Base-by-base conservation (phyloP, 176 grass and related monocot species). In the Juncus effusus region DNA sequence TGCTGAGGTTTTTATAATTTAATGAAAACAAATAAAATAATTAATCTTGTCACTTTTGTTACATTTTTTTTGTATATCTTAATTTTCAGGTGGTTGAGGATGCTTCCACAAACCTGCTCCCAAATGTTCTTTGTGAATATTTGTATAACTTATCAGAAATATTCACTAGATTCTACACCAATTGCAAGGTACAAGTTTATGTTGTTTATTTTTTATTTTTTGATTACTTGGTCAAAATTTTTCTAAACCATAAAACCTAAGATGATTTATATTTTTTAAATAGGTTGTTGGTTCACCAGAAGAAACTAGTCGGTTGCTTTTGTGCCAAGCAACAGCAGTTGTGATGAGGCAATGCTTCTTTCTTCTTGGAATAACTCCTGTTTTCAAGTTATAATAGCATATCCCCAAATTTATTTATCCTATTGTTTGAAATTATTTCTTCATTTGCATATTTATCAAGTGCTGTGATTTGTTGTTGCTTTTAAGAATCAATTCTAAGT, bases 121-220 rank as follows among this genome's bases (percentile, higher is more conserved):
- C 94, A 19, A 99, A 86, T 89, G 75, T 87, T 76, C 39, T 99
- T 38, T 99, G 94, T 61, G 94, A 99, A 73, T 99, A 99, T 54
- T 79, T 99, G 38, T 99, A 99, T 76, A 93, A 89, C 69, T 75
- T 99, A 53, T 93, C 94, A 12, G 94, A 99, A 76, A 86, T 78
- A 67, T 99, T 99, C 80, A 99, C 85, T 38, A 69, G 61, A 65
- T 97, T 99, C 71, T 99, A 89, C 59, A 99, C 88, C 68, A 99
- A 82, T 45, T 99, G 94, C 47, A 80, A 82, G 85, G 94, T 99
- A 90, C 16, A 38, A 7, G 44, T 81, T 61, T 36, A 40, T 64
- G 15, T 57, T 38, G 5, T 38, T 42, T 45, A 2, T 39, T 28
- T 70, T 56, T 15, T 16, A 57, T 13, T 16, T 19, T 59, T 39